Evolutionary conservation across 2,329 filamentous ascomycete species (phyloP).

Genomic region (Davidsoniella neocaledoniae): DNA sequence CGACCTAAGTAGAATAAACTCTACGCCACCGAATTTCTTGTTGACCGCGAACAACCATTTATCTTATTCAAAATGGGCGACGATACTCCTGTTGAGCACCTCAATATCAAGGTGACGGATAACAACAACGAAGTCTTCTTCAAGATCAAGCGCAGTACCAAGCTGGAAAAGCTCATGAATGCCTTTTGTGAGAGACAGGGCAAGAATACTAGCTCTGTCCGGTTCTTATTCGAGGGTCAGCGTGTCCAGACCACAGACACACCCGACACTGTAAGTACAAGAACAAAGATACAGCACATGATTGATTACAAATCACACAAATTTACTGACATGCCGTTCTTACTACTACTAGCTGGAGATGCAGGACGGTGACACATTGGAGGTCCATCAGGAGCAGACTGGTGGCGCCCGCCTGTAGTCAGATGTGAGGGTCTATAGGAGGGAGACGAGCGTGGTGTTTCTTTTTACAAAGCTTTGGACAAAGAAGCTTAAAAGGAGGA

Average conservation of each 20-base stretch:
- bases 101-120: slow-evolving; percentile 98
- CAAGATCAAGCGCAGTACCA: slow-evolving; percentile 96
- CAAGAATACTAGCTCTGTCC: slow-evolving; percentile 67
- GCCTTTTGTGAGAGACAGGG: slow-evolving; percentile 95
- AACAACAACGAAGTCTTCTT: slow-evolving; percentile 99
- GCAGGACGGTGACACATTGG: slow-evolving; percentile 86
- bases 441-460: no score
- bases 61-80: slow-evolving; percentile 14
- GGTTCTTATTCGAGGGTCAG: slow-evolving; percentile 92
- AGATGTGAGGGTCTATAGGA: background rate
- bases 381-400: slow-evolving; percentile 97
- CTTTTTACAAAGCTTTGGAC: no score
- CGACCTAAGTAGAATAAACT: no score
- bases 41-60: slow-evolving; percentile 31
- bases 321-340: background rate
- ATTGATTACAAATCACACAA: background rate
- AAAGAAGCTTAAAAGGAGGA: no score
- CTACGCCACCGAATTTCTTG: slow-evolving; percentile 24
- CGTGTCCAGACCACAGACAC: slow-evolving; percentile 80
- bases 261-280: slow-evolving; percentile 64
- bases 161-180: slow-evolving; percentile 94
- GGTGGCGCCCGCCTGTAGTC: slow-evolving; percentile 38
- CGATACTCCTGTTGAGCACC: slow-evolving; percentile 50
- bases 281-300: background rate
- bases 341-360: slow-evolving; percentile 61